Evolutionary conservation across 208 protist genomes (phyloP).

Genomic region (Leishmania aethiopica): DNA sequence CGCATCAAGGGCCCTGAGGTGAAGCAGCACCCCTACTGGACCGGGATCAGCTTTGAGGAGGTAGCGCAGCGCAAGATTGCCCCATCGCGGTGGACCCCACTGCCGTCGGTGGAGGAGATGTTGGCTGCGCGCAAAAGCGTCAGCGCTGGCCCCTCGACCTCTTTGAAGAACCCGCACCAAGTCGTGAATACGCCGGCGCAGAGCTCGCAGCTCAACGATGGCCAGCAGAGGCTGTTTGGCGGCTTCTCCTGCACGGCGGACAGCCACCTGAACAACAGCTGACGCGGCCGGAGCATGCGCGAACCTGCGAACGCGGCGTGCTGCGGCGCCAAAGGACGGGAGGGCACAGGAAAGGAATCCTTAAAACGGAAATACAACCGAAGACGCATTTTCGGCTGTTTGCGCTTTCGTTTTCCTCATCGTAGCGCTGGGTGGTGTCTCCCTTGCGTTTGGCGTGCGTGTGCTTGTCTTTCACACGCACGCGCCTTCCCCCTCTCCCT

Average conservation of each 20-base stretch:
- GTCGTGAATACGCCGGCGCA: constrained; percentile 89
- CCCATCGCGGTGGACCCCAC: constrained; percentile 85
- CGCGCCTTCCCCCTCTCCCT: neutral
- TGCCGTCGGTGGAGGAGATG: constrained; percentile 84
- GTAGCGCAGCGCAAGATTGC: constrained; percentile 84
- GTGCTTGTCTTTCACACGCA: neutral
- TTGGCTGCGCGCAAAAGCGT: constrained; percentile 53
- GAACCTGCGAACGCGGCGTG: neutral
- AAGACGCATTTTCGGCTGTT: neutral
- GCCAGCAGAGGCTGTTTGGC: constrained; percentile 90
- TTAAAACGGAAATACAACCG: no score
- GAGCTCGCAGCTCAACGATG: constrained; percentile 76
- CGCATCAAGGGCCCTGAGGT: constrained; percentile 90
- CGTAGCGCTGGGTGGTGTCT: neutral
- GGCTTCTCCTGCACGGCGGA: constrained; percentile 92
- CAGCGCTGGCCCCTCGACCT: constrained; percentile 10
- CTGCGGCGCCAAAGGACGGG: neutral
- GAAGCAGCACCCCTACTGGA: constrained; percentile 91
- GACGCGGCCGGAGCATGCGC: neutral
- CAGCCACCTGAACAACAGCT: constrained; percentile 64
- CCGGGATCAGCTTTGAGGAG: constrained; percentile 90
- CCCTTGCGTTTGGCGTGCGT: neutral
- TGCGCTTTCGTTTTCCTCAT: neutral
- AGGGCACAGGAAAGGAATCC: neutral
- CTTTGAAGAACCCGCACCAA: constrained; percentile 66